A percentile compares a stretch with the other conserved stretches of the same genome.
Conservation (phyloP, 2,329 filamentous ascomycete species). For the Neopestalotiopsis sp. region DNA sequence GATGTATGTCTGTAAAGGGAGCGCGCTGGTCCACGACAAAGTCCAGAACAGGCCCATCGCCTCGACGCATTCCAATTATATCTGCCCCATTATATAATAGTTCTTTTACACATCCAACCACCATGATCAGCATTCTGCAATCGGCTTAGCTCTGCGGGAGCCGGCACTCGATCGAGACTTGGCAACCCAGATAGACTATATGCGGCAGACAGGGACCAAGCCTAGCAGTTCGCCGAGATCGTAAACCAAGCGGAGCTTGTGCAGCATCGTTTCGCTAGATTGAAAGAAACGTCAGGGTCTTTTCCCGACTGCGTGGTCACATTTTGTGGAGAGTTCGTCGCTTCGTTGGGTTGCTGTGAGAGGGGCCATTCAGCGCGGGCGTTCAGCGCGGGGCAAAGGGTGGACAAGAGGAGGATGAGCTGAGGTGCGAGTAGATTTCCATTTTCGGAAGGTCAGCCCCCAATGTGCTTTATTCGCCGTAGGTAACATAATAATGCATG, state of each 20-base stretch:
- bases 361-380: too few relatives aligned
- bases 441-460: constrained; percentile 10
- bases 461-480: neutral
- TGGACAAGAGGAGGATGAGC: neutral
- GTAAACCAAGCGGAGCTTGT: neutral
- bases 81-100: neutral
- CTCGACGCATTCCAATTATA: neutral
- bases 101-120: neutral
- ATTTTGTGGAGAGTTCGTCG: neutral
- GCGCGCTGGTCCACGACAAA: too few relatives aligned
- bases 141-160: neutral
- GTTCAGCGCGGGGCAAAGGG: neutral
- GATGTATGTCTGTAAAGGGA: too few relatives aligned
- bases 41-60: too few relatives aligned
- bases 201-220: neutral
- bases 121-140: constrained; percentile 1
- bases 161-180: neutral
- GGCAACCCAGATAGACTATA: neutral
- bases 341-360: too few relatives aligned
- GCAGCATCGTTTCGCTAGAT: neutral
- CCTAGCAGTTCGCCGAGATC: neutral
- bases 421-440: constrained; percentile 6
- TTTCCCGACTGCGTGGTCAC: neutral
- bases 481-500: neutral
- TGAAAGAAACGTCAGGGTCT: neutral